Percentiles rank a stretch among this genome's conserved stretches.
phyloP scores from a whole-genome alignment of 768 basidiomycete species.

The Phlebiopsis flavidoalba region DNA sequence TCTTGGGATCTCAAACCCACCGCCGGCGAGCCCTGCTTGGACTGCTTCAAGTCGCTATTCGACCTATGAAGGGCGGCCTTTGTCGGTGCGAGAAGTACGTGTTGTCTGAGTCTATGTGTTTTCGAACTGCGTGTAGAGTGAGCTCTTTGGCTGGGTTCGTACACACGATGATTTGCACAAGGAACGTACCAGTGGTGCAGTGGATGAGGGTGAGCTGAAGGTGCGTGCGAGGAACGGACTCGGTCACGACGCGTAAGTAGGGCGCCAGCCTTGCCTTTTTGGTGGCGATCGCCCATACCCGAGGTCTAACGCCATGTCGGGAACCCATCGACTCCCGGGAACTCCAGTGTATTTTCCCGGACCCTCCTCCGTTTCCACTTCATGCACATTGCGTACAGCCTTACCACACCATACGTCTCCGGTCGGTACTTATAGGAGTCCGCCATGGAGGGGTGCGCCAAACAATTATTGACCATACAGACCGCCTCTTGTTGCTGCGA shows the following conservation, averaged over 20 bases:
- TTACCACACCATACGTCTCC: no score
- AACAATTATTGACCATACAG: no score
- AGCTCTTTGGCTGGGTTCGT: not conserved
- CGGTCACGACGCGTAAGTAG: constrained; percentile 15
- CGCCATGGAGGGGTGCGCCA: no score
- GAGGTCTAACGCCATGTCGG: no score
- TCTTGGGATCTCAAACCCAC: constrained; percentile 94
- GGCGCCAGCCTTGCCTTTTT: constrained; percentile 4
- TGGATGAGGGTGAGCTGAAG: not conserved
- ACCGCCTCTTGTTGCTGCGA: no score
- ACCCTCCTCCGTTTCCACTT: no score
- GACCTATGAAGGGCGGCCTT: constrained; percentile 94
- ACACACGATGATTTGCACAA: not conserved
- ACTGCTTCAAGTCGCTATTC: constrained; percentile 99
- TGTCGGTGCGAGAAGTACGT: constrained; percentile 97
- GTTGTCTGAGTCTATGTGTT: constrained; percentile 99
- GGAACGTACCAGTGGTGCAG: constrained; percentile 9
- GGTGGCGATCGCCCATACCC: not conserved
- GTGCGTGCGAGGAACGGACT: constrained; percentile 7
- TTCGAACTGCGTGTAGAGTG: constrained; percentile 57
- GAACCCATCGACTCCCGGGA: no score
- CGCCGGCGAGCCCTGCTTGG: constrained; percentile 98
- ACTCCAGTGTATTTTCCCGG: no score
- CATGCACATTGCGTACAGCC: no score
- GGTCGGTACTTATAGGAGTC: no score